These are phyloP conservation scores for Avicennia marina DNA, from an alignment of 257 asterid species.

Conservation along the genomic window DNA sequence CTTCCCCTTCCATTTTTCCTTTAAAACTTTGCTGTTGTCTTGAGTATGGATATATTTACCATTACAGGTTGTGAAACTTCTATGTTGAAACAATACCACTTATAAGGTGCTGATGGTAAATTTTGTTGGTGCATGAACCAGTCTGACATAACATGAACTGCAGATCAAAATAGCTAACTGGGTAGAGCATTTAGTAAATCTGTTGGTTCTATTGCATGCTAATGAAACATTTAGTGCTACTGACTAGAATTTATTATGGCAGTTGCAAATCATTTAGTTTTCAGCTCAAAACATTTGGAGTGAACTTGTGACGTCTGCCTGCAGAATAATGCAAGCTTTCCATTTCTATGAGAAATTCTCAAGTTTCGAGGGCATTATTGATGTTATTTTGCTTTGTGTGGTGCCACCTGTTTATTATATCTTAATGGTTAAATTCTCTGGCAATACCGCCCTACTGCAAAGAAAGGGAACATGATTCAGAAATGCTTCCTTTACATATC, in stretches of 20 bases:
- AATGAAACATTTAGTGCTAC: no score
- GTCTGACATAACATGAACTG: conserved; percentile 4
- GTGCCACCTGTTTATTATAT: no score
- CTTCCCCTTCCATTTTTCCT: neutral
- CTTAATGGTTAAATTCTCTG: no score
- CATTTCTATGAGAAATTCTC: no score
- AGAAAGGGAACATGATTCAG: neutral
- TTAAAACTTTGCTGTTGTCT: neutral
- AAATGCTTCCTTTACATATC: neutral
- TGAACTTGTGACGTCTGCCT: neutral
- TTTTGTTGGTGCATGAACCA: conserved; percentile 1
- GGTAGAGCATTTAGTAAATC: conserved; percentile 7
- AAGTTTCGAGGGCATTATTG: no score
- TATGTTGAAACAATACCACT: conserved; percentile 1
- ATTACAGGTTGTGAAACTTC: conserved; percentile 7
- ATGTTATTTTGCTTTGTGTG: no score
- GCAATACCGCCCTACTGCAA: no score
- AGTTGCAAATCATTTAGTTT: neutral
- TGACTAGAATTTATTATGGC: neutral
- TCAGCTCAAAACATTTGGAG: neutral
- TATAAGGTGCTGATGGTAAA: neutral
- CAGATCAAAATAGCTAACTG: neutral
- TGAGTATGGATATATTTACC: neutral
- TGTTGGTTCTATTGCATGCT: no score
- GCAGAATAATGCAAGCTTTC: neutral